phyloP scores from a whole-genome alignment of 805 yeast species.

The Candida nanaspora region DNA sequence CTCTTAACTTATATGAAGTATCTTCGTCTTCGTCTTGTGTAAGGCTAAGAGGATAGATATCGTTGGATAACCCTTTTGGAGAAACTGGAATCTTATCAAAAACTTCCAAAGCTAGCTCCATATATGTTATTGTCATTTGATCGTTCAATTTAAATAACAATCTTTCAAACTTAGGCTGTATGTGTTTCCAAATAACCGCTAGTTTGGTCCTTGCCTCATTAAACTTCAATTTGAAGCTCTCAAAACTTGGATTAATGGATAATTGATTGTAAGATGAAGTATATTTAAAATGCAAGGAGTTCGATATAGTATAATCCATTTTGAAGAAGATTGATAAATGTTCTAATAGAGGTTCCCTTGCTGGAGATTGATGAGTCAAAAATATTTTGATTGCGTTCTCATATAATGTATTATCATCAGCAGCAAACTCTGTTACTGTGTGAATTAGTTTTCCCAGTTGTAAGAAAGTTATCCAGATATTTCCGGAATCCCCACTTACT shows the following conservation, averaged over 20 bases:
- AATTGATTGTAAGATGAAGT: constrained; percentile 65
- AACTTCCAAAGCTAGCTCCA: constrained; percentile 50
- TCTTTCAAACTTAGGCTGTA: constrained; percentile 43
- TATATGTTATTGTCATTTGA: constrained; percentile 35
- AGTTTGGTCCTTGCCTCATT: constrained; percentile 53
- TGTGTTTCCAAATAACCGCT: constrained; percentile 56
- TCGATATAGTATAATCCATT: constrained; percentile 68
- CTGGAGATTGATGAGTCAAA: constrained; percentile 63
- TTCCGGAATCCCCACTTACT: constrained; percentile 56
- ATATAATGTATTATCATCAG: constrained; percentile 20
- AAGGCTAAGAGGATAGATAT: constrained; percentile 22
- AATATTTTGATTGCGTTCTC: constrained; percentile 48
- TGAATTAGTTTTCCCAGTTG: constrained; percentile 63
- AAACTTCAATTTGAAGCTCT: constrained; percentile 55
- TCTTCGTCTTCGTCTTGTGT: constrained; percentile 11
- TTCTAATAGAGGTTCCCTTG: constrained; percentile 61
- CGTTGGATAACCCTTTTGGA: constrained; percentile 22
- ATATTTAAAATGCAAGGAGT: constrained; percentile 64
- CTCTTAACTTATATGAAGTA: constrained; percentile 28
- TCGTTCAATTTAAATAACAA: constrained; percentile 32
- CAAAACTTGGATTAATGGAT: constrained; percentile 56
- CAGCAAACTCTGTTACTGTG: constrained; percentile 33
- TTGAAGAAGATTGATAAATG: constrained; percentile 60
- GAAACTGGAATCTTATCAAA: constrained; percentile 58
- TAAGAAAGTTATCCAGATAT: constrained; percentile 64